Base-by-base conservation (phyloP, 768 basidiomycete genomes). In the Leccinum disarticulatum region DNA sequence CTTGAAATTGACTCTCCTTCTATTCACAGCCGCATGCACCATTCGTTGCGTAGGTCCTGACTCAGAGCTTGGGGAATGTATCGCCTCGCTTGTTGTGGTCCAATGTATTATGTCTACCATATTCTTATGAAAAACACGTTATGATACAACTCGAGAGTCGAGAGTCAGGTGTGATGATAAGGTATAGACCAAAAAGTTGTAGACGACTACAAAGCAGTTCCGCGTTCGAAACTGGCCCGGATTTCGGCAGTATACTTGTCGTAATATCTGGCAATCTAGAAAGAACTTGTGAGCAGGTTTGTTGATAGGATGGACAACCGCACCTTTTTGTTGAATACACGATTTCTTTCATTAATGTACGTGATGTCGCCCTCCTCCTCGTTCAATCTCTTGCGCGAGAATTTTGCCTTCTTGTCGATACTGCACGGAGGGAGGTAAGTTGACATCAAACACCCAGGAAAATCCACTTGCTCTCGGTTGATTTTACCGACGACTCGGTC, bases 301-400 rank as follows among this genome's bases (percentile, higher is more conserved):
- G 11, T 19, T 19, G 2, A 11, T 22, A 19, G 54, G 51, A 11
- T 54, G 43, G 38, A 47, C 33, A 49, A 31, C 33, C 74, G 17
- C 28, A 87, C 91, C 88, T 96, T 97, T 78, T 94, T 95, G 84
- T 98, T 97, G 83, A 97, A 98, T 51, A 97, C 94, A 63, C 93
- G 85, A 75, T 98, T 95, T 75, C 90, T 88, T 75, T 98, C 93
- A 80, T 99, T 99, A 83, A 99, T 99, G 73, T 98, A 99, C 6
- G 95, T 98, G 74, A 99, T 91, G 66, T 98, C 95, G 56, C 92
- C 95, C 61, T 95, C 90, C 54, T 92, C 91, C 68, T 98, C 95
- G 78, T 96, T 94, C 73, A 79, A 83, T 65, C 82, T 85, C 76
- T 96, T 96, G 64, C 94, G 83, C 43, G 91, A 94, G 77, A 93